Evolutionary conservation across 208 protist genomes (phyloP), one percentile per base, ranked within the genome.

Genomic region (Trypanosoma caninum): DNA sequence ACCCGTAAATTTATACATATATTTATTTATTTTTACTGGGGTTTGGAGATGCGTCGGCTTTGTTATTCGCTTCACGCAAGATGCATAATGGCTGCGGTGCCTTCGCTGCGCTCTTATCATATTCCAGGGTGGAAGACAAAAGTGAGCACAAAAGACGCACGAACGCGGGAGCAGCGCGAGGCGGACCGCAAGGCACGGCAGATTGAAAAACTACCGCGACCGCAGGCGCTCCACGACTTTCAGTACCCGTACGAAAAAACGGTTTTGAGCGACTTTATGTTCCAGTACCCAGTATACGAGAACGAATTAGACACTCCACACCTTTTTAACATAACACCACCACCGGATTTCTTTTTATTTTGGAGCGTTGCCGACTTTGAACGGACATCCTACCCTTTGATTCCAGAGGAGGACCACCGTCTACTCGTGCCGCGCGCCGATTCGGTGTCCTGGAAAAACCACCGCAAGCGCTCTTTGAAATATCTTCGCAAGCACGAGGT

Each of bases 241-340:
- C 87, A 96, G 69, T 94, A 93, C 63, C 87, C 85, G 6, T 89
- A 91, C 57, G 87, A 96, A 51, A 96, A 94, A 60, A 94, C 87
- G 2, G 74, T 94, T 25, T 63, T 96, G 18, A 91, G 78, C 44
- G 90, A 96, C 60, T 76, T 78, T 66, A 94, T 94, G 90, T 96
- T 93, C 55, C 78, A 94, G 71, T 91, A 88, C 64, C 90, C 90
- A 1, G 80, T 94, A 25, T 96, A 89, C 69, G 90, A 89, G 60
- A 88, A 88, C 34, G 85, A 92, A 65, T 74, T 96, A 10, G 90
- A 96, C 64, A 94, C 86, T 10, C 90, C 87, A 37, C 67, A 85
- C 38, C 79, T 94, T 37, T 96, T 93, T 68, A 79, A 94, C 69
- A 33, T 93, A n/a, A 82, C 79, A 3, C 82, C 83, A 27, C 90